These are phyloP conservation scores for Ambrosia hybrid DNA, from an alignment of 140 eudicot genomes.

Conservation along the genomic window DNA sequence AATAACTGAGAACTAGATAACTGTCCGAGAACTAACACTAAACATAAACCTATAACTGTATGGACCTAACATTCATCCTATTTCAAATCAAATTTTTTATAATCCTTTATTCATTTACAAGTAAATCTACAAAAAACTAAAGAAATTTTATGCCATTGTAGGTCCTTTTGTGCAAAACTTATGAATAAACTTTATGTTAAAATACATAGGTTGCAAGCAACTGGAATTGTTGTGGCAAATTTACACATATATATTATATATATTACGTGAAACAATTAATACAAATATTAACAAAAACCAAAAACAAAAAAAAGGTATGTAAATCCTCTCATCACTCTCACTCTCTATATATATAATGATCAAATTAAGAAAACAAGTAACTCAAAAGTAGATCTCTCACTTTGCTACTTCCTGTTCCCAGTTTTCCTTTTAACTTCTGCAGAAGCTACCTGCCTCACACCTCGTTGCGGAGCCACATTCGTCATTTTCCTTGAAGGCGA, in stretches of 20 bases:
- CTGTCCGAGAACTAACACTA: no score
- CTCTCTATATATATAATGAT: constrained; percentile 14
- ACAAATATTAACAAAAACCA: constrained; percentile 28
- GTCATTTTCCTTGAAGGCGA: constrained; percentile 55
- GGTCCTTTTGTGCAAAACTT: constrained; percentile 5
- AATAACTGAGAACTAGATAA: no score
- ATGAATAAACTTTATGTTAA: background rate
- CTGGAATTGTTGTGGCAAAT: constrained; percentile 15
- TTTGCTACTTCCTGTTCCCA: constrained; percentile 54
- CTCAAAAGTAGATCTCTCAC: constrained; percentile 9
- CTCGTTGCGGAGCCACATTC: constrained; percentile 46
- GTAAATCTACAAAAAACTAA: no score
- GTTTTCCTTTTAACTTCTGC: constrained; percentile 64
- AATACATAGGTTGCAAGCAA: background rate
- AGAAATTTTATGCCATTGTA: no score
- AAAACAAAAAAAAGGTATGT: constrained; percentile 15
- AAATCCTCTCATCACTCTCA: constrained; percentile 41
- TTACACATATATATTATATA: constrained; percentile 26
- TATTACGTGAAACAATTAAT: constrained; percentile 2
- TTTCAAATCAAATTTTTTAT: no score
- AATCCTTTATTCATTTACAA: no score
- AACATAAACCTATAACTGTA: no score
- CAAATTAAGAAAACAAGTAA: constrained; percentile 12
- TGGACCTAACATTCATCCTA: no score
- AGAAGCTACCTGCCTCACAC: constrained; percentile 46